phyloP scores from a whole-genome alignment of 129 eudicot genomes.

The Erigeron canadensis region DNA sequence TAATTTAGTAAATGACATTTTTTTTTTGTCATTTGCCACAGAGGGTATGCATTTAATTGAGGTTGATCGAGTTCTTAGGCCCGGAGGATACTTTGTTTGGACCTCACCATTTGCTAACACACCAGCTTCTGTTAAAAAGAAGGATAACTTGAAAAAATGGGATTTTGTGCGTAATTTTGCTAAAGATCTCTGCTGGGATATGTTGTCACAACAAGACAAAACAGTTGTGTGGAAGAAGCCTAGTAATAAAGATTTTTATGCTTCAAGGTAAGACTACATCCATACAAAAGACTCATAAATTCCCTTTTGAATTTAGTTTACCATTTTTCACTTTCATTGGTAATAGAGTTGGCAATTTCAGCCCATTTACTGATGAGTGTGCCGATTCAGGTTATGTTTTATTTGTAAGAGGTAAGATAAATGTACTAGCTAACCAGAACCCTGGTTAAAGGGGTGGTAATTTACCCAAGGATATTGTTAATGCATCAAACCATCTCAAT shows the following conservation, averaged over 20 bases:
- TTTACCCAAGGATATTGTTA: not conserved
- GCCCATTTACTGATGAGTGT: not conserved
- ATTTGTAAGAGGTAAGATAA: not conserved
- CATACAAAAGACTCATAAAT: not conserved
- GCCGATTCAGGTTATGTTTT: not conserved
- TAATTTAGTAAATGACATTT: not conserved
- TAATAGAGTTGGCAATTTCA: not conserved
- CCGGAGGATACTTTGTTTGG: constrained; percentile 99
- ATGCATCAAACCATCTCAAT: not conserved
- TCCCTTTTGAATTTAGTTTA: not conserved
- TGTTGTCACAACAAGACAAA: constrained; percentile 86
- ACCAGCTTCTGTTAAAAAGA: constrained; percentile 56
- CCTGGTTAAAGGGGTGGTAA: not conserved
- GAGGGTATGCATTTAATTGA: constrained; percentile 80
- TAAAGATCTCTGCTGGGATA: constrained; percentile 79
- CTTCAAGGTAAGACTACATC: constrained; percentile 56
- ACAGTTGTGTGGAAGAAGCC: constrained; percentile 91
- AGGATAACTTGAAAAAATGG: constrained; percentile 80
- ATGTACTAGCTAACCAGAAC: not conserved
- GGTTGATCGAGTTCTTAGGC: constrained; percentile 87
- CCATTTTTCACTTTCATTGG: not conserved
- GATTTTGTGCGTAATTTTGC: constrained; percentile 52
- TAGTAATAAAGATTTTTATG: constrained; percentile 66
- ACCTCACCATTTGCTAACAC: constrained; percentile 82
- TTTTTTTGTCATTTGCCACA: constrained; percentile 39